phyloP scores from a whole-genome alignment of 2,329 filamentous ascomycete genomes.

The Zalaria sp. region DNA sequence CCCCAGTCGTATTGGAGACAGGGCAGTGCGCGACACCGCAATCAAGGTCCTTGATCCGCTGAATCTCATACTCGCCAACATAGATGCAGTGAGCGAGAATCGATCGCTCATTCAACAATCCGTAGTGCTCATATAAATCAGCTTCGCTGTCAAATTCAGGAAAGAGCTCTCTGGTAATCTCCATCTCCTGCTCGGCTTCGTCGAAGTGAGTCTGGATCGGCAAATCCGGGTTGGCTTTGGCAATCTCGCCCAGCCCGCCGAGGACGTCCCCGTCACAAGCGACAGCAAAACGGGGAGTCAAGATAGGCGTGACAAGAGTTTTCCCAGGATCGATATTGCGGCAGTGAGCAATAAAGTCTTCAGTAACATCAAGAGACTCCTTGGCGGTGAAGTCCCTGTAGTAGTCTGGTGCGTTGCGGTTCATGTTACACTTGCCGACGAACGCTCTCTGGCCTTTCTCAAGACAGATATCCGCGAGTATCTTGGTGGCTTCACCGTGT shows the following conservation, averaged over 20 bases:
- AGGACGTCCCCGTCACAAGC: conserved; percentile 43
- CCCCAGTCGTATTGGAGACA: conserved; percentile 40
- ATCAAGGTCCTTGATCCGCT: conserved; percentile 28
- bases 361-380: conserved; percentile 8
- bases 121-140: conserved; percentile 43
- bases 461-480: conserved; percentile 41
- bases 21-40: conserved; percentile 54
- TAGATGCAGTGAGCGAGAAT: conserved; percentile 56
- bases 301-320: conserved; percentile 15
- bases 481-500: conserved; percentile 42
- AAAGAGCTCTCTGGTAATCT: conserved; percentile 40
- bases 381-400: conserved; percentile 14
- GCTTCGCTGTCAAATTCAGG: conserved; percentile 42
- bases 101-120: conserved; percentile 38
- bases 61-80: conserved; percentile 43
- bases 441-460: conserved; percentile 43
- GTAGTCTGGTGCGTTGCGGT: conserved; percentile 28
- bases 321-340: conserved; percentile 7
- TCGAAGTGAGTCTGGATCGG: conserved; percentile 56
- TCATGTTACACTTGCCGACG: conserved; percentile 50
- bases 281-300: conserved; percentile 41
- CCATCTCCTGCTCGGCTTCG: conserved; percentile 47
- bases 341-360: conserved; percentile 16
- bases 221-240: conserved; percentile 29
- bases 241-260: conserved; percentile 40